Base-by-base conservation (phyloP, 2,329 filamentous ascomycete species). In the Simplicillium aogashimaense region DNA sequence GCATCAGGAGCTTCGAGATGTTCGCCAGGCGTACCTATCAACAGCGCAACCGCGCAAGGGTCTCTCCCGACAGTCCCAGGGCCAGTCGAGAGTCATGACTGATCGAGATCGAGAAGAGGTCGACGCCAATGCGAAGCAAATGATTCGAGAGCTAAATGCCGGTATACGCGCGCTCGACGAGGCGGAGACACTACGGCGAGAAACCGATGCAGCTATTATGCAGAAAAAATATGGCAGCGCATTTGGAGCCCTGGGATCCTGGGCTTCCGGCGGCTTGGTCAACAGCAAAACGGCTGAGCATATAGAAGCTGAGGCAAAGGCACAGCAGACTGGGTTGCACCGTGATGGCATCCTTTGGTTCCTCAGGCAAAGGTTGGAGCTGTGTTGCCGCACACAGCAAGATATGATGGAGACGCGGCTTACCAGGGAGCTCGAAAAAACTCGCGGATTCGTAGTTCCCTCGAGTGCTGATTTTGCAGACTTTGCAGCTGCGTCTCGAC, bases 361-460 rank as follows among this genome's bases (percentile, higher is more conserved):
- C 50, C 58, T 98, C 52, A 73, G 85, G 47, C 74, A 82, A 55
- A 74, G 78, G 52, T 63, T 97, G 46, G 84, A 92, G 62, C 72
- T 78, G 48, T 88, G 83, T 42, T 83, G 84, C 33, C 73, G 78
- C 51, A 78, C 83, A 47, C 90, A 97, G 66, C 80, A 86, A 52
- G 76, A 74, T 38, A 95, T 97, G 87, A 95, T 97, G 73, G 89
- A 95, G 65, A 84, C 86, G 53, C 69, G 92, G 51, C 69, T 97
- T 49, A 79, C 80, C 54, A 71, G 92, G 40, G 86, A 94, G 58
- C 72, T 90, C 59, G 89, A 97, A 65, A 92, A 85, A 74, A 89
- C 81, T 54, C 86, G 86, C 62, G 94, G 86, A 55, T 75, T 90
- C 43, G 66, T 95, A 37, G 42, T 51, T 33, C 48, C 57, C 29